These are phyloP conservation scores for Pseudogymnoascus sp. DNA, from an alignment of 2,329 filamentous ascomycete species.

Conservation along the genomic window DNA sequence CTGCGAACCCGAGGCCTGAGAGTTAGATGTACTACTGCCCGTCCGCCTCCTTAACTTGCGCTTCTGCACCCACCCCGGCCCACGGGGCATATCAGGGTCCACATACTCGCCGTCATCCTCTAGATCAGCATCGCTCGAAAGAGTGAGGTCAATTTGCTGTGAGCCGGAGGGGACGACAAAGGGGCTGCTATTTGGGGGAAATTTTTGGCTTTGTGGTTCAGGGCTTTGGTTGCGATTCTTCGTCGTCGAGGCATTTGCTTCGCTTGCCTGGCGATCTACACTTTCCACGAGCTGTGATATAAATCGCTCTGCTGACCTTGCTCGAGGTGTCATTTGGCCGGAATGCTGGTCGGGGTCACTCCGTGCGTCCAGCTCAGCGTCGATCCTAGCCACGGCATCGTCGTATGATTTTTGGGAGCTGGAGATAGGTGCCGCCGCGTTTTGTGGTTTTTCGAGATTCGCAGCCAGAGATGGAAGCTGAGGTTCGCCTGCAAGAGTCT, in stretches of 20 bases:
- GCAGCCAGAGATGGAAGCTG: slow-evolving; percentile 21
- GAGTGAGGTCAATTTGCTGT: slow-evolving; percentile 33
- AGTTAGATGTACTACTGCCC: slow-evolving; percentile 20
- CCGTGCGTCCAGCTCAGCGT: slow-evolving; percentile 20
- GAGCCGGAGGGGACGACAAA: slow-evolving; percentile 31
- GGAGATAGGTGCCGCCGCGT: background rate
- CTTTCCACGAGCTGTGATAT: background rate
- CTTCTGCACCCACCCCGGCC: slow-evolving; percentile 14
- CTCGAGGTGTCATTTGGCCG: slow-evolving; percentile 19
- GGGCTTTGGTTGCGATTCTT: background rate
- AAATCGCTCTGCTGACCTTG: background rate
- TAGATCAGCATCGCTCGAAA: slow-evolving; percentile 20
- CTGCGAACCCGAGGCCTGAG: slow-evolving; percentile 27
- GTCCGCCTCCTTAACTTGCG: slow-evolving; percentile 18
- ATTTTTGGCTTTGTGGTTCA: background rate
- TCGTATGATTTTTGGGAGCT: slow-evolving; percentile 34
- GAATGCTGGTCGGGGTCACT: slow-evolving; percentile 16
- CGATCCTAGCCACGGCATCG: slow-evolving; percentile 38
- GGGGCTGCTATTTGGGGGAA: slow-evolving; percentile 12
- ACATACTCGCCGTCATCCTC: slow-evolving; percentile 21
- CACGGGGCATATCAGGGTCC: background rate
- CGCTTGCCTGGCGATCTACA: background rate
- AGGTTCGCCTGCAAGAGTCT: background rate
- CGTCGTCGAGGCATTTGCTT: background rate
- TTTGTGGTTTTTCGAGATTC: slow-evolving; percentile 25